Conservation (phyloP, 768 basidiomycete species). For the Brasilioporus rufonigricans region DNA sequence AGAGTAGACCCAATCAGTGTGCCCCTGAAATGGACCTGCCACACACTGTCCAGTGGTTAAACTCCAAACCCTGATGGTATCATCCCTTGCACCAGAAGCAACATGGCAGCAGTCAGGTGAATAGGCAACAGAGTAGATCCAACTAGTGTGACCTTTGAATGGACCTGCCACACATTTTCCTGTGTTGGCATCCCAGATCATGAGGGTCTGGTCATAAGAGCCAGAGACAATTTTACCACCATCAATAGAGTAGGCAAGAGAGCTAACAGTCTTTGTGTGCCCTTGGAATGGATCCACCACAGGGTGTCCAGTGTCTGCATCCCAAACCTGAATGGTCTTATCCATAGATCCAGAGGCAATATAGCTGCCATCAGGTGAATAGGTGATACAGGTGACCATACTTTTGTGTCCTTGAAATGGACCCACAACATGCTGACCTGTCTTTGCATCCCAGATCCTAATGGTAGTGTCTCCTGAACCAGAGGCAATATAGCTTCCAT, state of each 20-base stretch:
- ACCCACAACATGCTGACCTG: slow-evolving; percentile 11
- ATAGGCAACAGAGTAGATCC: slow-evolving; percentile 13
- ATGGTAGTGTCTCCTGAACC: slow-evolving; percentile 13
- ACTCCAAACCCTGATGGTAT: slow-evolving; percentile 22
- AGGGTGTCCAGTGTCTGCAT: slow-evolving; percentile 10
- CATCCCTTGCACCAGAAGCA: slow-evolving; percentile 16
- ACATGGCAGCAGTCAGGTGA: slow-evolving; percentile 22
- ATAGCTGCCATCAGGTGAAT: slow-evolving; percentile 19
- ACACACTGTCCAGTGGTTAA: slow-evolving; percentile 7
- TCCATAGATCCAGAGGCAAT: slow-evolving; percentile 24
- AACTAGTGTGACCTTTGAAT: not conserved
- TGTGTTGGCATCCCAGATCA: slow-evolving; percentile 15
- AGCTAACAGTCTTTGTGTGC: not conserved
- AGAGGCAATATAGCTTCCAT: slow-evolving; percentile 20
- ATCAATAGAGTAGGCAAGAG: slow-evolving; percentile 16
- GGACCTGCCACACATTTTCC: slow-evolving; percentile 9
- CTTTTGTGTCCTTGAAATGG: slow-evolving; percentile 11
- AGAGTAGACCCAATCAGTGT: slow-evolving; percentile 8
- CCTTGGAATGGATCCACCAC: slow-evolving; percentile 1
- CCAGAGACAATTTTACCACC: slow-evolving; percentile 13
- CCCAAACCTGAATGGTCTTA: slow-evolving; percentile 14
- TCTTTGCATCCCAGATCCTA: slow-evolving; percentile 20
- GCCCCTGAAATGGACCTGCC: slow-evolving; percentile 2
- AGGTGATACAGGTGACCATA: slow-evolving; percentile 6
- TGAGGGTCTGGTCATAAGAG: slow-evolving; percentile 1